Base-by-base conservation (phyloP, 2,329 filamentous ascomycete species). In the Paracorniculantispora psalliotae region DNA sequence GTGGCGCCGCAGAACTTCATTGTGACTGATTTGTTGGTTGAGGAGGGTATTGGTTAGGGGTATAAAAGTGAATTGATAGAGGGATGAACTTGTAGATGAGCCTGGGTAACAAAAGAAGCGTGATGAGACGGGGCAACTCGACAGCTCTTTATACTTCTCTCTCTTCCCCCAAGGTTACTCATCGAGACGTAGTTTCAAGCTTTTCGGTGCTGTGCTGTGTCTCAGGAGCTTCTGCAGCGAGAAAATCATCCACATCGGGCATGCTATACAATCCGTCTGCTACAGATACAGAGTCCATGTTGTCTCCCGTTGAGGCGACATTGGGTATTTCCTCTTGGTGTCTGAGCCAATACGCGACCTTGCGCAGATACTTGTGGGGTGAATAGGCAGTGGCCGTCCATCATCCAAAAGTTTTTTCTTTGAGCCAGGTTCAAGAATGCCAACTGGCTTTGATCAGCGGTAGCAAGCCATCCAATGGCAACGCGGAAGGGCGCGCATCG, bases 1-100 rank as follows among this genome's bases (percentile, higher is more conserved):
- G 49, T 39, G 30, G 49, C 39, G 25, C 37, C 49, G 39, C 35
- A 53, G 30, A 54, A 53, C 49, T 54, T 59, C 57, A 59, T 59
- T 4, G 10, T 54, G 46, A 51, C 6, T 35, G 23, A 43, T 49
- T 4, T 23, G 12, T 39, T 19, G n/a, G 7, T 21, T 50, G 35
- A 12, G 15, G n/a, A 13, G 19, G 46, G 19, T 23, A 2, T 51
- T 13, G 19, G 30, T 35, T 48, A 2, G 28, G 44, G 13, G 43
- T 37, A n/a, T 41, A 41, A 26, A 49, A 13, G 25, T 26, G 12
- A 19, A 17, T 41, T 25, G 30, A 50, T 33, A 49, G 39, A 43
- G 7, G 6, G 39, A 17, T 23, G 15, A 30, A n/a, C 17, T 47
- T 55, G 35, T 23, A 43, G 17, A 19, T 44, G 26, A 39, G 50